phyloP scores from a whole-genome alignment of 306 rosid genomes.

The Prunus padus region DNA sequence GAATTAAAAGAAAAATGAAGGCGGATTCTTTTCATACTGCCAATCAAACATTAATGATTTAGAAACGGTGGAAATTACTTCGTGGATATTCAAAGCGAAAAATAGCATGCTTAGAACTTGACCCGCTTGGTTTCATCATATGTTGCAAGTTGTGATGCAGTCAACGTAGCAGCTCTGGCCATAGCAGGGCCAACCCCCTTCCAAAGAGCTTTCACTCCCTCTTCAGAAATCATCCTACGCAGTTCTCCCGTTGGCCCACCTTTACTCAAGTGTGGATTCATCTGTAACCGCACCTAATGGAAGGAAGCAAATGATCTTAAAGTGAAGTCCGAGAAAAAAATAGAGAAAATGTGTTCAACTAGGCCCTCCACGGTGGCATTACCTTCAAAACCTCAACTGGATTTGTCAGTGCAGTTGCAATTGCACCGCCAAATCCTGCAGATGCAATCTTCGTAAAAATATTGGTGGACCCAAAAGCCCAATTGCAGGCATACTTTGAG shows the following conservation, averaged over 20 bases:
- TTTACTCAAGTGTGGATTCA: constrained; percentile 63
- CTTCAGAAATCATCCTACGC: constrained; percentile 59
- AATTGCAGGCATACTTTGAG: constrained; percentile 72
- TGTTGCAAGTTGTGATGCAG: constrained; percentile 88
- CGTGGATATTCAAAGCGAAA: constrained; percentile 37
- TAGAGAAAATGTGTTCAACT: constrained; percentile 2
- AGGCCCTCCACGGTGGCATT: constrained; percentile 11
- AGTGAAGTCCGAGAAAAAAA: constrained; percentile 12
- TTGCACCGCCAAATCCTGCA: constrained; percentile 76
- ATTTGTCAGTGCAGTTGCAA: constrained; percentile 86
- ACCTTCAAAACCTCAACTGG: constrained; percentile 95
- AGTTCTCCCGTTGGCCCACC: constrained; percentile 61
- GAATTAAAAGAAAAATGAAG: constrained; percentile 1
- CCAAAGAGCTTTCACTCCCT: constrained; percentile 87
- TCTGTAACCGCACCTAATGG: constrained; percentile 86
- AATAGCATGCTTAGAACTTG: constrained; percentile 48
- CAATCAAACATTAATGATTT: constrained; percentile 21
- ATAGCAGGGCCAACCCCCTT: constrained; percentile 95
- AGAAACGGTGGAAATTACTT: constrained; percentile 39
- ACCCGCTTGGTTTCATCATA: constrained; percentile 98
- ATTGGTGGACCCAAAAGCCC: constrained; percentile 82
- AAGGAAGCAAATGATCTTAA: constrained; percentile 30
- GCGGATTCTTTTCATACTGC: constrained; percentile 8
- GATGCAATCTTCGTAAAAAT: constrained; percentile 78
- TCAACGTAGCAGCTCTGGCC: constrained; percentile 90